These are phyloP conservation scores for Cyclostephanos tholiformis DNA, from an alignment of 108 stramenopile species.

Conservation along the genomic window DNA sequence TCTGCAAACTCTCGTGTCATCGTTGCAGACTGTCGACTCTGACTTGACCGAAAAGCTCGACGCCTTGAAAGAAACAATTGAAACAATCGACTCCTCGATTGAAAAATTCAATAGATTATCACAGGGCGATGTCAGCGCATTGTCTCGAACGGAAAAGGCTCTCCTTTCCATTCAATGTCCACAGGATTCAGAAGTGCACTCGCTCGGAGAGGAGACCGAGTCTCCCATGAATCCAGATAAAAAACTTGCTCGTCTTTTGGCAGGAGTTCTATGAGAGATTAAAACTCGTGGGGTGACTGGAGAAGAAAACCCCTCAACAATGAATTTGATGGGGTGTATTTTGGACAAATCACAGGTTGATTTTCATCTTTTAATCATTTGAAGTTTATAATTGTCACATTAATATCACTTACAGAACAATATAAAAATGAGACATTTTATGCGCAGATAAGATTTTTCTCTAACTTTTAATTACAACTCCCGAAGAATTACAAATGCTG, in stretches of 20 bases:
- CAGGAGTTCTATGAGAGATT: conserved; percentile 4
- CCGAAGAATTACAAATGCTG: too few relatives aligned
- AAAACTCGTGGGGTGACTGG: too few relatives aligned
- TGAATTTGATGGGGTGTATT: too few relatives aligned
- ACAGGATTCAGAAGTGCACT: background rate
- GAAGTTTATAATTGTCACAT: too few relatives aligned
- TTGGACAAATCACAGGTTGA: too few relatives aligned
- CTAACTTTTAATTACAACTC: too few relatives aligned
- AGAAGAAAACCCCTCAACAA: too few relatives aligned
- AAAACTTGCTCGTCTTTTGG: conserved; percentile 25
- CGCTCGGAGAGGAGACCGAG: conserved; percentile 6
- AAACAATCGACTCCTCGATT: conserved; percentile 34
- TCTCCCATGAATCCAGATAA: conserved; percentile 23
- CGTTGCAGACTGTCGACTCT: conserved; percentile 29
- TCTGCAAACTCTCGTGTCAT: conserved; percentile 31
- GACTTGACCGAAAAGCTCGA: conserved; percentile 28
- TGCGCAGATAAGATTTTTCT: too few relatives aligned
- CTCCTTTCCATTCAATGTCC: conserved; percentile 14
- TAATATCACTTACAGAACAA: too few relatives aligned
- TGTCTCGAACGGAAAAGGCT: conserved; percentile 40
- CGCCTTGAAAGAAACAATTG: conserved; percentile 34
- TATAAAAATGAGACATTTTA: too few relatives aligned
- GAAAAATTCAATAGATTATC: conserved; percentile 35
- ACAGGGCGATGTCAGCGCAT: conserved; percentile 41
- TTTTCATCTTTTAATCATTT: too few relatives aligned